Conservation (phyloP, 495 filamentous ascomycete species). For the Penicillium cinerascens region DNA sequence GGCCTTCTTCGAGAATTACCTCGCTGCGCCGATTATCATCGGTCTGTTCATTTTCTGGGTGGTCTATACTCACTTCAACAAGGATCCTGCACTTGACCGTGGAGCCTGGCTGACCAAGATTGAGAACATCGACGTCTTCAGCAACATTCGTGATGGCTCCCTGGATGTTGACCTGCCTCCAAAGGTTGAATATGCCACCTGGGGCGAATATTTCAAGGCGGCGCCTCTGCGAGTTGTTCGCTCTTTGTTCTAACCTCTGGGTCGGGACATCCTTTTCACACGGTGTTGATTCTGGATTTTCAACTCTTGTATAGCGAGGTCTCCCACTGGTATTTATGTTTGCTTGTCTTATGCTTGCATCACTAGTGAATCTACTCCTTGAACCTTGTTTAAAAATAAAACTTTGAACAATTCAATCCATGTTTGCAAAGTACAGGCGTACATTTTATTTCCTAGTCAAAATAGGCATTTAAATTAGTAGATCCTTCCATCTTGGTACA, state of each 20-base stretch:
- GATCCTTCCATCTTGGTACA: too few relatives aligned
- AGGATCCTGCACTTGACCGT: conserved; percentile 24
- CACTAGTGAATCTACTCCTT: not conserved
- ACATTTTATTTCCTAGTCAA: too few relatives aligned
- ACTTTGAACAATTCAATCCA: too few relatives aligned
- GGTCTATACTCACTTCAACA: conserved; percentile 21
- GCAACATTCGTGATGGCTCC: conserved; percentile 20
- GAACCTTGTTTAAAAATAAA: not conserved
- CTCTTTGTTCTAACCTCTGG: conserved; percentile 38
- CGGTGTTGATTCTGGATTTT: not conserved
- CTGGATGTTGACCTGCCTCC: conserved; percentile 26
- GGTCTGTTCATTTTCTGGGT: conserved; percentile 37
- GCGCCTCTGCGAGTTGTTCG: conserved; percentile 23
- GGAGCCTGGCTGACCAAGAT: conserved; percentile 19
- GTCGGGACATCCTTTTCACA: not conserved
- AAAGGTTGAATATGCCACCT: conserved; percentile 24
- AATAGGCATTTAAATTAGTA: too few relatives aligned
- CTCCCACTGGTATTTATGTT: not conserved
- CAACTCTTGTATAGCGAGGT: not conserved
- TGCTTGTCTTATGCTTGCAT: conserved; percentile 6
- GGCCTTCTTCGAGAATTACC: conserved; percentile 61
- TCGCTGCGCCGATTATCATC: conserved; percentile 57
- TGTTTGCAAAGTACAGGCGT: too few relatives aligned
- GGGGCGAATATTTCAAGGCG: conserved; percentile 26
- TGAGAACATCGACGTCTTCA: conserved; percentile 24